phyloP scores from a whole-genome alignment of 306 rosid genomes.

The Styphnolobium japonicum region DNA sequence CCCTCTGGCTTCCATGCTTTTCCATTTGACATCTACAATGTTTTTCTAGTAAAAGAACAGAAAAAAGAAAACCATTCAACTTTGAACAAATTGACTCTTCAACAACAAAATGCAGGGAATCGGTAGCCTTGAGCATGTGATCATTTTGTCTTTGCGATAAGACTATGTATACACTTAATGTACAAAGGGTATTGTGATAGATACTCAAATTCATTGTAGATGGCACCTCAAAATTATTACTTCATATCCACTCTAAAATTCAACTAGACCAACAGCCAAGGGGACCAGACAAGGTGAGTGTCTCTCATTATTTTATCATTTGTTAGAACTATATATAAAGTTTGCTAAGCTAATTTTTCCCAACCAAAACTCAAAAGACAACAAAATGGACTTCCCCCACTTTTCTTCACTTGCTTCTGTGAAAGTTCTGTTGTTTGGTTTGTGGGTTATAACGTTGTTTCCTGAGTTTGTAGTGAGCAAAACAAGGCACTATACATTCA shows the following conservation, averaged over 20 bases:
- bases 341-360: not conserved
- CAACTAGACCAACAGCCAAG: conserved; percentile 61
- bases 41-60: not conserved
- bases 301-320: not conserved
- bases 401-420: conserved; percentile 30
- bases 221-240: conserved; percentile 39
- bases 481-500: conserved; percentile 77
- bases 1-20: not conserved
- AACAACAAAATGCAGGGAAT: conserved; percentile 25
- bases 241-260: conserved; percentile 78
- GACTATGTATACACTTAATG: not conserved
- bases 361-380: not conserved
- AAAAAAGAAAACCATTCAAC: not conserved
- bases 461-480: conserved; percentile 49
- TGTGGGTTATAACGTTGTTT: conserved; percentile 29
- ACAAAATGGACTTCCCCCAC: conserved; percentile 34
- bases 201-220: conserved; percentile 2
- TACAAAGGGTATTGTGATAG: conserved; percentile 14
- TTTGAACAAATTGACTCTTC: conserved; percentile 34
- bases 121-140: conserved; percentile 2
- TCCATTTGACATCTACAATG: not conserved
- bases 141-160: not conserved
- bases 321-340: conserved; percentile 16
- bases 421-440: conserved; percentile 36
- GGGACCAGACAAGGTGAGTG: conserved; percentile 15